Base-by-base conservation (phyloP, 2,329 filamentous ascomycete species). In the Xylariaceae sp. region DNA sequence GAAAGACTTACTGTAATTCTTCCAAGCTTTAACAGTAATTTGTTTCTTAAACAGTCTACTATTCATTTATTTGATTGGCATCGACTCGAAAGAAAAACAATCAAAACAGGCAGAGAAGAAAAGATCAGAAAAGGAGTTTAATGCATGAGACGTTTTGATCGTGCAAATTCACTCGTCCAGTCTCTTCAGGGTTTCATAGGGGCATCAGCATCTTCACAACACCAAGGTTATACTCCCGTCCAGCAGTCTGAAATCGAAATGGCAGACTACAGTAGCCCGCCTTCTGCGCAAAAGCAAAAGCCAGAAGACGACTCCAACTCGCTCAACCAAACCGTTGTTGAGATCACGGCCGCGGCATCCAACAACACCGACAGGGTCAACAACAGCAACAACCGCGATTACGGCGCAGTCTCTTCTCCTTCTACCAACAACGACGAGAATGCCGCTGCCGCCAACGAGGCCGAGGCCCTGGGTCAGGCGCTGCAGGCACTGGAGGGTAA, bases 401-500 rank as follows among this genome's bases (percentile, higher is more conserved):
- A 61, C 17, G 54, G 47, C 44, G 40, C 50, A 34, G 19, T 44
- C 37, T 24, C 45, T 3, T 21, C 53, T 4, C 31, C 26, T 8
- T 12, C n/a, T n/a, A n/a, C n/a, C n/a, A n/a, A n/a, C n/a, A n/a
- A n/a, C n/a, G n/a, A n/a, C n/a, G n/a, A n/a, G n/a, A n/a, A n/a
- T 39, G 56, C 63, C 12, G 59, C 48, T 12, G 55, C 36, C 24
- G 66, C 58, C 23, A 69, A 67, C 49, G 65, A 72, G n/a, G n/a
- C n/a, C 43, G 77, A 75, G 52, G 76, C 75, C 53, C 78, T 84
- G 41, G 73, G 72, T 39, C 77, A 77, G 61, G 85, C 81, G 31
- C 77, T 88, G 45, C 77, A 82, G 54, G 75, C 78, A 36, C 76
- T 88, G 65, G 82, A 88, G 73, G 74, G 77, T 52, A 76, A 75